Conservation (phyloP, 495 filamentous ascomycete species). For the Xylaria bambusicola region DNA sequence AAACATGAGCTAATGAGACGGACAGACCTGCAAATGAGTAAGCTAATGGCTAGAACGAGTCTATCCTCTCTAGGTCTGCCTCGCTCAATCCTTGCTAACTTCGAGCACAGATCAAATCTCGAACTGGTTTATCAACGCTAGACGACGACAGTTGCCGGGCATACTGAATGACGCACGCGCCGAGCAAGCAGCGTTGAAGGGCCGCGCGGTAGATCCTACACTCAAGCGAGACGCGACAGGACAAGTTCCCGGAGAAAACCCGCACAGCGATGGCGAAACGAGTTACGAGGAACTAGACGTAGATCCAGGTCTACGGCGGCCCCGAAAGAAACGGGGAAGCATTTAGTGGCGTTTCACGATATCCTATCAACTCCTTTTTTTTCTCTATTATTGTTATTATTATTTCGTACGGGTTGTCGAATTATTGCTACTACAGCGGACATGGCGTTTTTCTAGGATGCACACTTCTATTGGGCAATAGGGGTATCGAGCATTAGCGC, state of each 20-base stretch:
- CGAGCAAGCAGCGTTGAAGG: slow-evolving; percentile 35
- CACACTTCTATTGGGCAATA: no score
- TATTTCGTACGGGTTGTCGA: no score
- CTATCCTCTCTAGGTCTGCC: neutral
- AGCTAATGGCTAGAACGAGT: slow-evolving; percentile 44
- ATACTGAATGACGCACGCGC: slow-evolving; percentile 57
- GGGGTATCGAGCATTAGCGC: no score
- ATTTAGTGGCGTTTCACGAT: slow-evolving; percentile 6
- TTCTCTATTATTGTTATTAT: no score
- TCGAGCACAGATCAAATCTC: slow-evolving; percentile 63
- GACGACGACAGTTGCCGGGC: slow-evolving; percentile 72
- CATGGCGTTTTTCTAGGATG: no score
- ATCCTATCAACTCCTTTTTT: no score
- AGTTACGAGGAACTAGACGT: no score
- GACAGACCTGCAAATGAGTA: slow-evolving; percentile 79
- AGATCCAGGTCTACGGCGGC: slow-evolving; percentile 39
- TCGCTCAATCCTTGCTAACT: slow-evolving; percentile 11
- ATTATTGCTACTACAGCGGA: no score
- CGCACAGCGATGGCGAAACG: slow-evolving; percentile 43
- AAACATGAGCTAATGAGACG: slow-evolving; percentile 77
- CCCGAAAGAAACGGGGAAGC: slow-evolving; percentile 23
- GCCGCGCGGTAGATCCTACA: slow-evolving; percentile 26
- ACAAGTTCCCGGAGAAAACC: slow-evolving; percentile 30
- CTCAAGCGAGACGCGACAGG: slow-evolving; percentile 30
- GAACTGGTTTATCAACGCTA: slow-evolving; percentile 96